These are phyloP conservation scores for Linanthus parryae DNA, from an alignment of 148 eudicot species.

Conservation along the genomic window DNA sequence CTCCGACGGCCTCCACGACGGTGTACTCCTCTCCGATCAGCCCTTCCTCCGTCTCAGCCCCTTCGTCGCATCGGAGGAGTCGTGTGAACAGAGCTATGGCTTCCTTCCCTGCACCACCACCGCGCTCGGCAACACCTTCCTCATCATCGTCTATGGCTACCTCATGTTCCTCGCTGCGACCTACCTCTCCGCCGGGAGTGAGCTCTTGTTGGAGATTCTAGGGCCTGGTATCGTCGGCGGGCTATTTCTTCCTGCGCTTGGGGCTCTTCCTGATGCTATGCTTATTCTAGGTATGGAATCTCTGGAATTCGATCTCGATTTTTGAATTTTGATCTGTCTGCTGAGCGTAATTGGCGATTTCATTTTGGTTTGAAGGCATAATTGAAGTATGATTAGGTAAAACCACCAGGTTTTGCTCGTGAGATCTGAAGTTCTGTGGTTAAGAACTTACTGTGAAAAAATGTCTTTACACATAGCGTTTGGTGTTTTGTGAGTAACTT, in stretches of 20 bases:
- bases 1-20: slow-evolving; percentile 22
- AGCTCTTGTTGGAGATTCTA: slow-evolving; percentile 69
- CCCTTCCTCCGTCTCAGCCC: slow-evolving; percentile 9
- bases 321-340: too few relatives aligned
- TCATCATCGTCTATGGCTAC: slow-evolving; percentile 67
- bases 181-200: slow-evolving; percentile 67
- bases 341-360: too few relatives aligned
- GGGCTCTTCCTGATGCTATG: slow-evolving; percentile 17
- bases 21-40: neutral
- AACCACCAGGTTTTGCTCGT: too few relatives aligned
- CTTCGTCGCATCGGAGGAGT: neutral
- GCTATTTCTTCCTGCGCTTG: slow-evolving; percentile 71
- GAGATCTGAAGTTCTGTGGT: too few relatives aligned
- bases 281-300: slow-evolving; percentile 6
- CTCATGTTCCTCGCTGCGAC: slow-evolving; percentile 71
- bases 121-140: slow-evolving; percentile 46
- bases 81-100: slow-evolving; percentile 76
- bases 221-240: slow-evolving; percentile 93
- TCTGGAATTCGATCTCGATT: too few relatives aligned
- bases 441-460: too few relatives aligned
- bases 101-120: slow-evolving; percentile 83
- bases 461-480: too few relatives aligned
- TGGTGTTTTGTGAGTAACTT: too few relatives aligned
- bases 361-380: too few relatives aligned
- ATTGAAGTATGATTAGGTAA: too few relatives aligned